Conservation (phyloP, 768 basidiomycete species). For the Lyophyllum atratum region DNA sequence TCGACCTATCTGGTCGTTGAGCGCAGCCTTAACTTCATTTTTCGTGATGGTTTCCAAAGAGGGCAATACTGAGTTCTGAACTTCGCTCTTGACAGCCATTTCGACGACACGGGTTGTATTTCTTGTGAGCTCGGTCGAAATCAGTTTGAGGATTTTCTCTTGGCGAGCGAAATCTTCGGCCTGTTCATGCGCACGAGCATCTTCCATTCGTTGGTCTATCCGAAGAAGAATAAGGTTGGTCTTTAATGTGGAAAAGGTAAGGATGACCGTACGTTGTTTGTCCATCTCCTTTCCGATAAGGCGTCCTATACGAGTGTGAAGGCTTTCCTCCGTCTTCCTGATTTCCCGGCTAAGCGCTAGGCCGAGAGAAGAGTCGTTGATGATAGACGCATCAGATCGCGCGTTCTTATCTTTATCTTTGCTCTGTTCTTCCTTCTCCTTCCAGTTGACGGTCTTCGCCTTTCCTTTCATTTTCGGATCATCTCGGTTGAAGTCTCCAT, state of each 20-base stretch:
- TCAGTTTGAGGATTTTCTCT: constrained; percentile 87
- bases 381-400: constrained; percentile 33
- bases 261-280: constrained; percentile 70
- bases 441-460: constrained; percentile 60
- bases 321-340: constrained; percentile 77
- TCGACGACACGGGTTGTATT: constrained; percentile 90
- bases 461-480: constrained; percentile 68
- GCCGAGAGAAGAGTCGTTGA: constrained; percentile 57
- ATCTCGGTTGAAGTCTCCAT: constrained; percentile 63
- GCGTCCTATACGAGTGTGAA: constrained; percentile 76
- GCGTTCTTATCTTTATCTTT: constrained; percentile 38
- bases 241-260: no score
- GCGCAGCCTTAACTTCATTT: constrained; percentile 74
- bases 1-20: constrained; percentile 77
- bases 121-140: constrained; percentile 83
- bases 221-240: not conserved
- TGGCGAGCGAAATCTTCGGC: constrained; percentile 81
- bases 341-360: constrained; percentile 74
- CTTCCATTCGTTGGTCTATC: constrained; percentile 83
- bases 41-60: constrained; percentile 82
- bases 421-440: constrained; percentile 38
- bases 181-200: constrained; percentile 76
- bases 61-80: constrained; percentile 82
- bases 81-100: constrained; percentile 83
- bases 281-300: constrained; percentile 87